Evolutionary conservation across 1,139 yeast species (phyloP), one percentile per base, ranked within the genome.

Genomic region (Groenewaldozyma sp.): DNA sequence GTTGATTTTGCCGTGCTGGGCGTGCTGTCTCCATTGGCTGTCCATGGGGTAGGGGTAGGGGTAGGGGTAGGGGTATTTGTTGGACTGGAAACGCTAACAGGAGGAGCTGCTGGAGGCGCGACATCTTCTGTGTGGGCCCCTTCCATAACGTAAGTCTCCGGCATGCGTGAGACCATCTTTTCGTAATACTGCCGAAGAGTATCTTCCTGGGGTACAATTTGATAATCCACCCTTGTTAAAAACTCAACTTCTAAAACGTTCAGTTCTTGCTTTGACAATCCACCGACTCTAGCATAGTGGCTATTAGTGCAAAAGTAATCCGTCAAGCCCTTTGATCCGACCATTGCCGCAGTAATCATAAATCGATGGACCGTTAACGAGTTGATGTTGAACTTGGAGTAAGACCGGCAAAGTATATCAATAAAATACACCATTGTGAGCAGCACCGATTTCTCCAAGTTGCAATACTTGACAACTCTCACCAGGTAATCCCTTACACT

Each of bases 241-340:
- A 91, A 87, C 60, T 91, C 97, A 41, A 82, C 77, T 57, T 91
- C 98, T 35, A 91, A 67, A 44, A 91, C 71, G 59, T 91, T 91
- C 49, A 91, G 67, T 59, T 91, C 98, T 44, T 80, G 73, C 33
- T 82, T 67, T 29, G 91, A 86, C 5, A 91, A 81, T 48, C 98
- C 98, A 1, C 98, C 98, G 16, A 91, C 97, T 57, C 83, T 82
- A 9, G 97, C 95, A 57, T 91, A 91, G 59, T 88, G 96, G 28
- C 81, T 74, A 59, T 88, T 91, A 4, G 96, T 87, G 60, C 94
- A 88, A 59, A 91, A 91, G 34, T 88, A 81, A 60, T 91, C 98
- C 59, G 95, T 93, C 52, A 91, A 70, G 2, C 95, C 94, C 59
- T 91, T 91, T 47, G 91, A 82, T 1, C 94, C 94, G 3, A 88